phyloP scores from a whole-genome alignment of 441 rosid genomes.

The Corymbia citriodora region DNA sequence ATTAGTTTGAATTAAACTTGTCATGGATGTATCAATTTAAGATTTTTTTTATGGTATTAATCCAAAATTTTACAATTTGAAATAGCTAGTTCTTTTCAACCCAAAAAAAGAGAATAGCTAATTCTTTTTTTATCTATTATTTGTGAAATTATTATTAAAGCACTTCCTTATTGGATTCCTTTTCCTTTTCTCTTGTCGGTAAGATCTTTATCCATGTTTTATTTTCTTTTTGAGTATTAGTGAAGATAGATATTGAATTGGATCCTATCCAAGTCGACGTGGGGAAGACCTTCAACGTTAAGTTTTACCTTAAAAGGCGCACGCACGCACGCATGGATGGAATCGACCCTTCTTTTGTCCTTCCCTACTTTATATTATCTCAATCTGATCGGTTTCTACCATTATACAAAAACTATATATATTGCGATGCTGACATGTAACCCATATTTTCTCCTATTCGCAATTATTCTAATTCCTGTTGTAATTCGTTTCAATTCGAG shows the following conservation, averaged over 20 bases:
- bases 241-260: not conserved
- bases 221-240: not conserved
- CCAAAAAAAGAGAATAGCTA: too few relatives aligned
- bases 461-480: not conserved
- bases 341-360: not conserved
- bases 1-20: not conserved
- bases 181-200: not conserved
- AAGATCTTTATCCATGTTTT: not conserved
- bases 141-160: not conserved
- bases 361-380: not conserved
- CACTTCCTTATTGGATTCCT: not conserved
- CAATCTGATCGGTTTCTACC: not conserved
- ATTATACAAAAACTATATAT: too few relatives aligned
- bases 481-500: not conserved
- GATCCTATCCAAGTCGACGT: not conserved
- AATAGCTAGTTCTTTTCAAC: not conserved
- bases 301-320: not conserved
- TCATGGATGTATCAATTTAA: rapidly evolving
- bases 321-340: not conserved
- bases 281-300: not conserved
- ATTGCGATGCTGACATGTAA: not conserved
- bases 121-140: not conserved
- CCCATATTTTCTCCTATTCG: not conserved
- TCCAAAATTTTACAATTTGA: not conserved
- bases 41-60: not conserved